A percentile compares a stretch with the other conserved stretches of the same genome.
Conservation (phyloP, 129 eudicot species). For the Solidago caesia region DNA sequence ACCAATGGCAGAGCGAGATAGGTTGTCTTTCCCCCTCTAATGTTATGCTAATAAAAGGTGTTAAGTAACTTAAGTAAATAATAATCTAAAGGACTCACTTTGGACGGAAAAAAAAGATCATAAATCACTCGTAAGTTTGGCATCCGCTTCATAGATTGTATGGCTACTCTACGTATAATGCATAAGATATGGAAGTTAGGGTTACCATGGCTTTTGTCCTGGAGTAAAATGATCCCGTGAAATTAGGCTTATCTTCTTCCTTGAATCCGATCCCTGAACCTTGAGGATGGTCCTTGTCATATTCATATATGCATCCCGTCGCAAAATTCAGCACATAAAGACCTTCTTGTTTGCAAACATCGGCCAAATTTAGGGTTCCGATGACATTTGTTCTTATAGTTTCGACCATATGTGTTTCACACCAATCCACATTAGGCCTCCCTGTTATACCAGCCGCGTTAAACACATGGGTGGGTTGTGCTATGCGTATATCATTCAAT, state of each 20-base stretch:
- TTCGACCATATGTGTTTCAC: conserved; percentile 38
- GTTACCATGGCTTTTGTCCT: conserved; percentile 48
- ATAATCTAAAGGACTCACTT: too few species aligned
- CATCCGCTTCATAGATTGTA: neutral
- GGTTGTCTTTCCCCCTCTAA: too few species aligned
- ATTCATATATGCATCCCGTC: conserved; percentile 41
- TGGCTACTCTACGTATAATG: neutral
- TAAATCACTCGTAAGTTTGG: neutral
- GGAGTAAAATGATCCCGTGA: conserved; percentile 43
- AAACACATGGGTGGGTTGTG: conserved; percentile 40
- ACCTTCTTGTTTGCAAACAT: conserved; percentile 40
- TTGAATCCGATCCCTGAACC: conserved; percentile 45
- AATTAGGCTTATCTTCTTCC: conserved; percentile 42
- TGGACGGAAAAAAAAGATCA: neutral
- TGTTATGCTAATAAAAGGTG: too few species aligned
- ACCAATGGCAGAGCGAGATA: too few species aligned
- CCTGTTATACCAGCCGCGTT: conserved; percentile 42
- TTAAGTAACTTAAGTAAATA: too few species aligned
- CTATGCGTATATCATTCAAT: conserved; percentile 30
- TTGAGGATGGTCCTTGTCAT: conserved; percentile 37
- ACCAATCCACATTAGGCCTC: conserved; percentile 47
- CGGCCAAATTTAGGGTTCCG: conserved; percentile 40
- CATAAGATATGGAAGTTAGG: neutral
- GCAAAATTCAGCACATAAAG: conserved; percentile 40
- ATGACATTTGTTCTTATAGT: conserved; percentile 37